These are phyloP conservation scores for Ascomycota sp. DNA, from an alignment of 2,329 filamentous ascomycete genomes.

Conservation along the genomic window DNA sequence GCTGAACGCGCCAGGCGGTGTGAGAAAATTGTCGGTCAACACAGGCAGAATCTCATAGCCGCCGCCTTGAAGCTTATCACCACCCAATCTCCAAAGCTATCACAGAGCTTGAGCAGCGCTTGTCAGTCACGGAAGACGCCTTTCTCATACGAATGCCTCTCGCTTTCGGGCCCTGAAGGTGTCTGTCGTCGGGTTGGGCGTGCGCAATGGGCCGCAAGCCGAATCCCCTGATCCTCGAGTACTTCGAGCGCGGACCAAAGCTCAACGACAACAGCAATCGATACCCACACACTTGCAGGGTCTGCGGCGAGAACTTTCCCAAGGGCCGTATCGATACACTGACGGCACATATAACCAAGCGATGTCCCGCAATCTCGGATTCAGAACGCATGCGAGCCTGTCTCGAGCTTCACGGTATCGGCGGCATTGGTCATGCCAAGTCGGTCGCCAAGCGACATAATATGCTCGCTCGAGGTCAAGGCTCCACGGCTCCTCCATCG, in stretches of 20 bases:
- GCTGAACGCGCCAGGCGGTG: conserved; percentile 15
- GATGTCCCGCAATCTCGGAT: conserved; percentile 60
- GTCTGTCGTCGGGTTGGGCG: neutral
- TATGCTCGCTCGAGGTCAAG: conserved; percentile 9
- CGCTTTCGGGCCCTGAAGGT: neutral
- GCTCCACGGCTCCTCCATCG: conserved; percentile 7
- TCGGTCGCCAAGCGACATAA: conserved; percentile 12
- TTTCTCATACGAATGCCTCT: no score
- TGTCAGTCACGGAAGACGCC: no score
- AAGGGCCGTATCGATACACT: conserved; percentile 76
- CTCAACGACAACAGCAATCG: conserved; percentile 78
- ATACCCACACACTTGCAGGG: conserved; percentile 78
- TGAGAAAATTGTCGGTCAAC: conserved; percentile 15
- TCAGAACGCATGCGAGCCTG: conserved; percentile 57
- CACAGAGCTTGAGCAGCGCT: neutral
- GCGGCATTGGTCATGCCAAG: conserved; percentile 39
- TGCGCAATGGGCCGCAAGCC: conserved; percentile 58
- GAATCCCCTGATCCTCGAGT: conserved; percentile 68
- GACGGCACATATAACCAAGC: conserved; percentile 64
- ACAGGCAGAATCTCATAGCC: conserved; percentile 12
- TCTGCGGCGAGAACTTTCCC: conserved; percentile 73
- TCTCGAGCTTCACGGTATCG: conserved; percentile 49
- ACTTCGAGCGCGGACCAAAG: conserved; percentile 73
- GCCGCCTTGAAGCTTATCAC: neutral
- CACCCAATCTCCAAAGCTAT: neutral